phyloP scores from a whole-genome alignment of 495 filamentous ascomycete genomes.

The Talaromyces adpressus region DNA sequence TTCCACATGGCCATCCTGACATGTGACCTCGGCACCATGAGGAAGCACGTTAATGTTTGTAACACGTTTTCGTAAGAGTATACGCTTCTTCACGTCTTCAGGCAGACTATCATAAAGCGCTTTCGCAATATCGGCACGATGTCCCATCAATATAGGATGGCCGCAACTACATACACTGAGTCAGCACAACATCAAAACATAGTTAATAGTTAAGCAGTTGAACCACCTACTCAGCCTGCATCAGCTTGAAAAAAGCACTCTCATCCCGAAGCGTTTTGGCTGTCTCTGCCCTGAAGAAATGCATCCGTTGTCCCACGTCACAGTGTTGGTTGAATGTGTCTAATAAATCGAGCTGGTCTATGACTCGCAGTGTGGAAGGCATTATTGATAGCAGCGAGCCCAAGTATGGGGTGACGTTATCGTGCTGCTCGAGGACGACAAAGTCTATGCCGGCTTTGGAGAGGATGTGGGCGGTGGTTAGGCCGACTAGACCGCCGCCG shows the following conservation, averaged over 20 bases:
- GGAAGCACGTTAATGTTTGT: slow-evolving; percentile 13
- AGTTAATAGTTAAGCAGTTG: neutral
- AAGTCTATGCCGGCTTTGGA: slow-evolving; percentile 35
- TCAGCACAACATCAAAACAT: slow-evolving; percentile 6
- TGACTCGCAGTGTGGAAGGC: slow-evolving; percentile 22
- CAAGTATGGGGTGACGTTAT: slow-evolving; percentile 20
- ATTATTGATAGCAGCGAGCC: slow-evolving; percentile 26
- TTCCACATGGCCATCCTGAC: slow-evolving; percentile 17
- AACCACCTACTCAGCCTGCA: slow-evolving; percentile 1
- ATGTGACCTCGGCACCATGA: slow-evolving; percentile 17
- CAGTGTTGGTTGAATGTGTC: slow-evolving; percentile 17
- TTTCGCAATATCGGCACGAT: slow-evolving; percentile 17
- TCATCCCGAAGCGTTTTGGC: neutral
- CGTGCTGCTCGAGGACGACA: slow-evolving; percentile 34
- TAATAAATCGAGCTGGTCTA: slow-evolving; percentile 37
- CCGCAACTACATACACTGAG: slow-evolving; percentile 1
- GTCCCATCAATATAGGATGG: slow-evolving; percentile 13
- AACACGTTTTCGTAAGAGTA: slow-evolving; percentile 24
- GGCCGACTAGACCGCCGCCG: slow-evolving; percentile 38
- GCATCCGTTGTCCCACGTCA: neutral
- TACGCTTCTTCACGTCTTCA: slow-evolving; percentile 13
- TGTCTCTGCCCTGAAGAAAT: neutral
- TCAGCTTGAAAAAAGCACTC: neutral
- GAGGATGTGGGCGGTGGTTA: slow-evolving; percentile 36
- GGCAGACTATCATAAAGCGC: slow-evolving; percentile 20